Evolutionary conservation across 2,329 filamentous ascomycete genomes (phyloP).

Genomic region (Aspergillus fumigatus): DNA sequence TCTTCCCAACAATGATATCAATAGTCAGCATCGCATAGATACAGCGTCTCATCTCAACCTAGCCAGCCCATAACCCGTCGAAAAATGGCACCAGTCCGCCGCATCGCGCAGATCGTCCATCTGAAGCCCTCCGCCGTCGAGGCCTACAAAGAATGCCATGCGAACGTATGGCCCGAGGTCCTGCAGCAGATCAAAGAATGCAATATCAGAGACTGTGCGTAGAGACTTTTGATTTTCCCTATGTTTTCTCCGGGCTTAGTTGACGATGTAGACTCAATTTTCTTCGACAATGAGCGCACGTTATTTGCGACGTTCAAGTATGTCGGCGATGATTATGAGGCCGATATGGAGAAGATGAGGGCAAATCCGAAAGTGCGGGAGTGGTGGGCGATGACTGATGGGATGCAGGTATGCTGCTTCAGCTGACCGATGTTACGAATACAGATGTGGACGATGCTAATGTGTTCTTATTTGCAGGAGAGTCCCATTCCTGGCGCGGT

Average conservation of each 20-base stretch:
- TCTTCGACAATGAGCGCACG: conserved; percentile 65
- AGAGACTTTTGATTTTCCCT: background rate
- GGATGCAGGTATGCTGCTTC: conserved; percentile 56
- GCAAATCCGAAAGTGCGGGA: conserved; percentile 67
- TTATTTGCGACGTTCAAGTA: conserved; percentile 78
- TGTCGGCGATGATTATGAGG: conserved; percentile 65
- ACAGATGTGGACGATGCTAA: conserved; percentile 1
- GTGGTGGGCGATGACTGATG: conserved; percentile 80
- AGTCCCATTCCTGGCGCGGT: conserved; percentile 29
- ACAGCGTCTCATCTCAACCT: background rate
- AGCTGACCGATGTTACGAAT: too few relatives aligned
- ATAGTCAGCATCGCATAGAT: background rate
- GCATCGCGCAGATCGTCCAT: conserved; percentile 68
- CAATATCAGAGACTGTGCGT: conserved; percentile 67
- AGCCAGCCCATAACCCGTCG: background rate
- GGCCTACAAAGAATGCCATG: conserved; percentile 70
- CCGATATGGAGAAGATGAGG: conserved; percentile 72
- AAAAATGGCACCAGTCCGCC: conserved; percentile 21
- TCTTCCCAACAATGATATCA: background rate
- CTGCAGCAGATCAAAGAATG: conserved; percentile 69
- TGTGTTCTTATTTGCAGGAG: conserved; percentile 16
- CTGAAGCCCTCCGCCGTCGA: conserved; percentile 63
- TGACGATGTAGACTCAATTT: conserved; percentile 55
- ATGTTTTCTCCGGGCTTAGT: background rate
- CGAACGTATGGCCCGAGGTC: conserved; percentile 72